Base-by-base conservation (phyloP, 2,329 filamentous ascomycete genomes). In the Paraconiothyrium brasiliense region DNA sequence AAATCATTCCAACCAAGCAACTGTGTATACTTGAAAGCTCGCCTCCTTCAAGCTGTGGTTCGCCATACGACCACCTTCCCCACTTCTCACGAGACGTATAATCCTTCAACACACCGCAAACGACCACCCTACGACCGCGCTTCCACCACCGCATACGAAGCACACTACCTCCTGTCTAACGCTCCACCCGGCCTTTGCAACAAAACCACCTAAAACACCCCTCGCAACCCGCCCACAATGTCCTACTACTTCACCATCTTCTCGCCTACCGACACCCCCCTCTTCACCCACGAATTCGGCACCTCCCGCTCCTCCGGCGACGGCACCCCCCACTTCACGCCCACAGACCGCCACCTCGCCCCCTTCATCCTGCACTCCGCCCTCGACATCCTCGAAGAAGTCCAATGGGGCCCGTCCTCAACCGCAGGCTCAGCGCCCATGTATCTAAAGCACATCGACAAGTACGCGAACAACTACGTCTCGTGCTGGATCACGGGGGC, bases 161-260 rank as follows among this genome's bases (percentile, higher is more conserved):
- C 20, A 20, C 20, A 20, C 20, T 20, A 20, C 20, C 20, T 20
- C 20, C 20, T 20, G 20, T 20, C 20, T 20, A 1, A 20, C 20
- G 20, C 20, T 20, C 20, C 20, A 3, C 6, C 47, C 2, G 10
- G 14, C 24, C 27, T 13, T 35, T 32, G 14, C 54, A 48, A 50
- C 43, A 20, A 49, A 39, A 8, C 3, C 20, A 46, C 43, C 43
- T 46, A 44, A n/a, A 44, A 3, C 41, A 13, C 3, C 46, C 41
- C 24, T 24, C 61, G 44, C 34, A 35, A 8, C 5, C 16, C 41
- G 16, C n/a, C 24, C 71, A 84, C 70, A 67, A 98, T 98, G 95
- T 97, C 94, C 63, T 99, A 98, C 86, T 97, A 97, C 84, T 98
- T 99, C 82, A 92, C 92, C 76, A 97, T 99, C 71, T 89, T 99